Evolutionary conservation across 2,329 filamentous ascomycete genomes (phyloP), one percentile per base, ranked within the genome.

Genomic region (Fusarium bulbicola): DNA sequence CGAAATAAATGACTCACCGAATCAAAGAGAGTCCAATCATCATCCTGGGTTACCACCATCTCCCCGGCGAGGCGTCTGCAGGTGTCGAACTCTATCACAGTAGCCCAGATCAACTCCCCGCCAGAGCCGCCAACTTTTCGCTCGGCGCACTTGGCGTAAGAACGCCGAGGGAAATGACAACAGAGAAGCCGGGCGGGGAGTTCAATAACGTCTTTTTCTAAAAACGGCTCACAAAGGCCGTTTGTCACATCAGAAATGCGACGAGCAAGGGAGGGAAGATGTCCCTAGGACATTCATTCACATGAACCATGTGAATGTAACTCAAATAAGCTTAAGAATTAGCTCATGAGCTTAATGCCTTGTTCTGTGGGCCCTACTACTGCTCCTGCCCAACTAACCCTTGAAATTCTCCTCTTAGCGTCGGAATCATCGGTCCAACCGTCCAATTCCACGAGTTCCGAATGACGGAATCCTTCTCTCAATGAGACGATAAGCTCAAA

Each of bases 1-100:
- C 9, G 24, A 63, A 53, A 40, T 66, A 77, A 77, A 77, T 77
- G 63, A 71, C 74, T 77, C 75, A 77, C 36, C 26, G 43, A 40
- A 36, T 52, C 11, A 28, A 13, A 10, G 0, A 53, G 28, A 32
- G 42, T 46, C 20, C 69, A 74, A 75, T 74, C 34, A 53, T 46
- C 45, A 32, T n/a, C 43, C 53, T 32, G 16, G 36, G 18, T 32
- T 6, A n/a, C 40, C n/a, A 24, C 26, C 60, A 26, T 45, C 53
- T 74, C 74, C 73, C 74, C 61, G 66, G 63, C 30, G 63, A 59
- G 54, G 70, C 66, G 66, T 63, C 34, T 32, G 40, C 59, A 52
- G 64, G 59, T 59, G 52, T 26, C 32, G 57, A 59, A 40, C 32
- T 39, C 28, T 54, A 37, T 42, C 15, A 30, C 26, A 32, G 20